Evolutionary conservation across 164 flowering plant species (phyloP).

Genomic region (Aristolochia contorta): DNA sequence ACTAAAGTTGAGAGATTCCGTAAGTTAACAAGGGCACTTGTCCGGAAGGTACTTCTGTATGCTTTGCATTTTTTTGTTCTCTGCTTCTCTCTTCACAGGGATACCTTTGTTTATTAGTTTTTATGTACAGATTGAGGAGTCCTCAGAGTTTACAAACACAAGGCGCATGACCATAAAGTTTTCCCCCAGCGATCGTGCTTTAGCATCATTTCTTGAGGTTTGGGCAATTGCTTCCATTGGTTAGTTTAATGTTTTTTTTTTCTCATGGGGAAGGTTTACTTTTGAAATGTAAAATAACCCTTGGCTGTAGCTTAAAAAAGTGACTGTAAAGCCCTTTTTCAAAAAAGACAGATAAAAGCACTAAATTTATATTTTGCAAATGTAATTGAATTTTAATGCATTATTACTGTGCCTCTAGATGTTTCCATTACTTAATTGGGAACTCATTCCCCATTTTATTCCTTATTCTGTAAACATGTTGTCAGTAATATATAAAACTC

Average conservation of each 20-base stretch:
- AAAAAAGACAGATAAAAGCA: no score
- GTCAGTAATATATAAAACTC: no score
- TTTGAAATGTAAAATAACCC: neutral
- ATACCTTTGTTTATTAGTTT: neutral
- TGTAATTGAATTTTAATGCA: no score
- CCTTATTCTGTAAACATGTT: no score
- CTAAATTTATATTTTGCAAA: neutral
- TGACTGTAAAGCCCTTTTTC: no score
- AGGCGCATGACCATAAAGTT: constrained; percentile 46
- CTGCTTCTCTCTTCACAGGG: neutral
- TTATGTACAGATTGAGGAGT: constrained; percentile 60
- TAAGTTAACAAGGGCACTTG: constrained; percentile 59
- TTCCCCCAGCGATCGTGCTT: constrained; percentile 72
- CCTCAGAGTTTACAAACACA: constrained; percentile 50
- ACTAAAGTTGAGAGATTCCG: constrained; percentile 81
- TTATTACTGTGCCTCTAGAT: no score
- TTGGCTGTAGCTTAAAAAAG: no score
- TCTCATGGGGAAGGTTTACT: neutral
- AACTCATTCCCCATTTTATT: no score
- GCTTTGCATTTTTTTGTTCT: neutral
- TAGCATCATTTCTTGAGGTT: constrained; percentile 72
- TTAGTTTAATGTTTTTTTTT: neutral
- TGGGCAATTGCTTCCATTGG: constrained; percentile 7
- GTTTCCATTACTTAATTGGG: no score
- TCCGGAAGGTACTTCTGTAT: constrained; percentile 51